Evolutionary conservation across 1,284 basidiomycete genomes (phyloP).

Genomic region (Marasmius oreades): DNA sequence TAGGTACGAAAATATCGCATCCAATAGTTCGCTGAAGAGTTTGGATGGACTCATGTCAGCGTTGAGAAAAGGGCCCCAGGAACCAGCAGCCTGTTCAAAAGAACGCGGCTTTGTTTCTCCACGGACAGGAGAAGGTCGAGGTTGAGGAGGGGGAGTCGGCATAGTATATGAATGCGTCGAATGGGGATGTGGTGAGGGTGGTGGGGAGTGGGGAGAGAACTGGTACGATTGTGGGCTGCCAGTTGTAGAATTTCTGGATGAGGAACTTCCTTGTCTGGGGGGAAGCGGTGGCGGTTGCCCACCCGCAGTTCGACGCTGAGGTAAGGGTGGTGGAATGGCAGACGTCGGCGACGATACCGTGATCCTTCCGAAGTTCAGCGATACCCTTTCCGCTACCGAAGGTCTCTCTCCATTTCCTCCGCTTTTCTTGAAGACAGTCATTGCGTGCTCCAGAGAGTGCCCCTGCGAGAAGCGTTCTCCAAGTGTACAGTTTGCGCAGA

Average conservation of each 20-base stretch:
- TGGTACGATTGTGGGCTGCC: background rate
- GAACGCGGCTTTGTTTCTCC: background rate
- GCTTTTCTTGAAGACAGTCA: conserved; percentile 7
- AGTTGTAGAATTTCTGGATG: background rate
- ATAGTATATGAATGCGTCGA: background rate
- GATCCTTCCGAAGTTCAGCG: background rate
- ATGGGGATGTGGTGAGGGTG: background rate
- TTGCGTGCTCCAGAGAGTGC: conserved; percentile 6
- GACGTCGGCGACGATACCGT: background rate
- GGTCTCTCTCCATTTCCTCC: conserved; percentile 1
- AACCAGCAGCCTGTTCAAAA: background rate
- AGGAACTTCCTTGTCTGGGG: background rate
- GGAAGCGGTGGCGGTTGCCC: background rate
- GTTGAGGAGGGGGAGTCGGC: background rate
- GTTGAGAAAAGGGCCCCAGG: conserved; percentile 12
- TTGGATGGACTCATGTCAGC: conserved; percentile 10
- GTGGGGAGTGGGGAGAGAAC: background rate
- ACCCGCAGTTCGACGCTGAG: background rate
- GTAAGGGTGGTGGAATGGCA: background rate
- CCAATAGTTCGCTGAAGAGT: conserved; percentile 1
- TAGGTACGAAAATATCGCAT: conserved; percentile 10
- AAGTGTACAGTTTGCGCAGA: conserved; percentile 9
- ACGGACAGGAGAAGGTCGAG: background rate
- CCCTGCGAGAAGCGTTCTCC: background rate
- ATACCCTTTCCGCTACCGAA: background rate